A percentile compares a stretch with the other conserved stretches of the same genome.
phyloP scores from a whole-genome alignment of 306 rosid genomes.

The Lupinus albus region DNA sequence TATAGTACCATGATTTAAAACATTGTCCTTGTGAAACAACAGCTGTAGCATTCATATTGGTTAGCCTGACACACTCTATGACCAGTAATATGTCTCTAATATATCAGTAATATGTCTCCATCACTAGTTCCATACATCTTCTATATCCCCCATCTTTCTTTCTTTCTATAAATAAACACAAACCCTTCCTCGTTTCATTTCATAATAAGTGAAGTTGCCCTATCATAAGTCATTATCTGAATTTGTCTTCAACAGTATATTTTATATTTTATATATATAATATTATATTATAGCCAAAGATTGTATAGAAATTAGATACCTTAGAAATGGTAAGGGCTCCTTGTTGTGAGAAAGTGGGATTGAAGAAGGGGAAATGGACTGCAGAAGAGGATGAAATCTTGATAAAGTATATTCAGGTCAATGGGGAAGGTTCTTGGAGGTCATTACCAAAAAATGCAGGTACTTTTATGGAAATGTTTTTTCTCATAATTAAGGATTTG shows the following conservation, averaged over 20 bases:
- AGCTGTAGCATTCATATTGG: neutral
- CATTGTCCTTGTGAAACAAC: too few relatives aligned
- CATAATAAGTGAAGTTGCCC: neutral
- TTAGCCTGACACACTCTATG: slow-evolving; percentile 57
- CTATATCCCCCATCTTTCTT: neutral
- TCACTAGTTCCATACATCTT: neutral
- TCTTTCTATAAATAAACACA: neutral
- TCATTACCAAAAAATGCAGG: slow-evolving; percentile 85
- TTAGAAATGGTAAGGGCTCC: slow-evolving; percentile 80
- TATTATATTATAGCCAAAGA: neutral
- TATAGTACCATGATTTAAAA: too few relatives aligned
- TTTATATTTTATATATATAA: neutral
- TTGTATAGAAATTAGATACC: neutral
- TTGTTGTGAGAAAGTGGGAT: slow-evolving; percentile 84
- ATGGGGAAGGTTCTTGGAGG: slow-evolving; percentile 96
- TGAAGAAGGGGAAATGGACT: slow-evolving; percentile 87
- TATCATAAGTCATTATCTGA: neutral
- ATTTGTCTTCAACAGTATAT: neutral
- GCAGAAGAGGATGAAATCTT: slow-evolving; percentile 71
- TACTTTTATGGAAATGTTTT: slow-evolving; percentile 9
- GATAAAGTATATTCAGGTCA: slow-evolving; percentile 56
- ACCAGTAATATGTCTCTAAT: slow-evolving; percentile 47
- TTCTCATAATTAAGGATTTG: too few relatives aligned
- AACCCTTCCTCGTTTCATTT: neutral
- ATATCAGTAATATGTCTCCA: slow-evolving; percentile 37